These are phyloP conservation scores for Pichia sp. DNA, from an alignment of 1,139 yeast genomes.

Conservation along the genomic window DNA sequence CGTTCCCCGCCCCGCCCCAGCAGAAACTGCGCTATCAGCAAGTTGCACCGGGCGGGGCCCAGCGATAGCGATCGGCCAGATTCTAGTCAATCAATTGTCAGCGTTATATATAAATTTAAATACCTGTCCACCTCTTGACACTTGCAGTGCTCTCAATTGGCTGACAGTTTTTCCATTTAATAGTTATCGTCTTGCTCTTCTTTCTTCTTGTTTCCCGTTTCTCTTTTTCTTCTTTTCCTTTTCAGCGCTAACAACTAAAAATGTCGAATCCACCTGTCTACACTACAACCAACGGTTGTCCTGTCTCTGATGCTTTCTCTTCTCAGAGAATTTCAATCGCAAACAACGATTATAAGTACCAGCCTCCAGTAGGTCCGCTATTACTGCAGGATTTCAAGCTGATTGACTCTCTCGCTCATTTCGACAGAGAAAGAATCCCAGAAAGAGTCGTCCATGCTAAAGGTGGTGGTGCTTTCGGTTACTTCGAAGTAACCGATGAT, in stretches of 20 bases:
- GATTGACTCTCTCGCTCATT: constrained; percentile 72
- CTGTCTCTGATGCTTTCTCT: constrained; percentile 29
- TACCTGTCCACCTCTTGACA: not conserved
- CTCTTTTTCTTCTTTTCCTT: constrained; percentile 3
- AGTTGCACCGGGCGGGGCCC: not conserved
- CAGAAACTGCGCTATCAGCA: not conserved
- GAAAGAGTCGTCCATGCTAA: constrained; percentile 89
- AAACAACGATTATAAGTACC: constrained; percentile 21
- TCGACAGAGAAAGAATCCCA: constrained; percentile 82
- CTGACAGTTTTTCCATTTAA: too few species aligned
- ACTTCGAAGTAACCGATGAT: constrained; percentile 76
- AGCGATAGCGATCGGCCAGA: too few species aligned
- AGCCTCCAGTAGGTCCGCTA: constrained; percentile 58
- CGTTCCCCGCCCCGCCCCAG: not conserved
- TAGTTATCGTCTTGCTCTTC: not conserved
- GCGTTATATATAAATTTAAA: too few species aligned
- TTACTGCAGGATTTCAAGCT: constrained; percentile 73
- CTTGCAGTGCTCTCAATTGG: too few species aligned
- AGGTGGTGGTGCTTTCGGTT: constrained; percentile 83
- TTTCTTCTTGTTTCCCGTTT: not conserved
- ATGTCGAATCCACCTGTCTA: constrained; percentile 30
- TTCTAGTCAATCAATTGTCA: too few species aligned
- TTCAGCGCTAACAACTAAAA: too few species aligned
- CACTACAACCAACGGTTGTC: constrained; percentile 32
- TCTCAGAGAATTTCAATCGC: constrained; percentile 29